Evolutionary conservation across 2,329 filamentous ascomycete genomes (phyloP), one percentile per base, ranked within the genome.

Genomic region (Neopestalotiopsis sp.): DNA sequence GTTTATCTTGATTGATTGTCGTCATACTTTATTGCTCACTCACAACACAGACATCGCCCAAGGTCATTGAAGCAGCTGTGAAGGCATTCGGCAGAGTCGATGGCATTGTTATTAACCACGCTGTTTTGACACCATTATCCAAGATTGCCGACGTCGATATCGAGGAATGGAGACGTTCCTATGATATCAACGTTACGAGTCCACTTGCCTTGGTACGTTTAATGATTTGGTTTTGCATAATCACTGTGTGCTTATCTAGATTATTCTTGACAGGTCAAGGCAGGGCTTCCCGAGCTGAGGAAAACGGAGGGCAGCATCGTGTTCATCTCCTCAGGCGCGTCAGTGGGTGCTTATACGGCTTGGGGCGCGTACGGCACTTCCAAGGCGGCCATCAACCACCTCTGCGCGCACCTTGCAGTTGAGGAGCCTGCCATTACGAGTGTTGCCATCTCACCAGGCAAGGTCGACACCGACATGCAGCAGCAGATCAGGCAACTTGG

Each of bases 401-500:
- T 97, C 5, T 90, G 91, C 0, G 81, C 87, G 57, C 94, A 95
- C 45, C 80, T 98, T 45, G 89, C 89, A 0, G 85, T 86, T 1
- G 95, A 98, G 77, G 95, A 97, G 79, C 90, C 91, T 1, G 85
- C 90, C 14, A 89, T 97, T 59, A 92, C 88, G 0, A 90, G 89
- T 13, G 81, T 97, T 0, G 86, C 93, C 0, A 83, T 98, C 42
- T 86, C 91, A 4, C 95, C 95, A 0, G 95, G 95, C 2, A 89
- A 93, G 61, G 92, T 97, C 7, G 92, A 97, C 76, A 98, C 95
- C 0, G 91, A 91, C 65, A 98, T 98, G 95, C 95, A 97, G 79
- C 86, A 86, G n/a, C 88, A 92, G 68, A 88, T 99, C 68, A 86
- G 96, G 65, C 90, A 94, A 61, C 78, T 81, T 3, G 87, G 85